A percentile compares a stretch with the other conserved stretches of the same genome.
Conservation (phyloP, 2,329 filamentous ascomycete species). For the Lachnellula arida region DNA sequence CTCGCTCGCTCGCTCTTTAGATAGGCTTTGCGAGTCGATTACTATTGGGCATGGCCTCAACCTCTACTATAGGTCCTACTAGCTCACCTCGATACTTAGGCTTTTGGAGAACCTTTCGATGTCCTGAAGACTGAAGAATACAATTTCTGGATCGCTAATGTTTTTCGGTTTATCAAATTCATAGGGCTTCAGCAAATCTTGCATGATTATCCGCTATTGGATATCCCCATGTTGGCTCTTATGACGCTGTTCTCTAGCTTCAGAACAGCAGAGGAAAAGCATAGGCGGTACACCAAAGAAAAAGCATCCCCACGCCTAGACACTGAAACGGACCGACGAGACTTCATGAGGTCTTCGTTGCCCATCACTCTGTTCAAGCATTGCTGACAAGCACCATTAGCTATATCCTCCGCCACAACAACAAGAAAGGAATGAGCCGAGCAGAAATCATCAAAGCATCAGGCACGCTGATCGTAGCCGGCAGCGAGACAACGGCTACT, state of each 20-base stretch:
- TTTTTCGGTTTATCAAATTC: conserved; percentile 22
- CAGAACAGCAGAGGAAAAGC: conserved; percentile 10
- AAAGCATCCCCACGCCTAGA: conserved; percentile 7
- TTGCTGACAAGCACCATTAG: background rate
- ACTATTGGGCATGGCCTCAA: no score
- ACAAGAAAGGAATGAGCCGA: conserved; percentile 2
- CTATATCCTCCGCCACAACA: conserved; percentile 3
- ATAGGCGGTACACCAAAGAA: conserved; percentile 16
- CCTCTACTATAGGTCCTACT: no score
- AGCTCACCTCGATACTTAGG: conserved; percentile 35
- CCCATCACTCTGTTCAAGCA: background rate
- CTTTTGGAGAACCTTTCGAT: conserved; percentile 39
- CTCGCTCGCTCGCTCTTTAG: no score
- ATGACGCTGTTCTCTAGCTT: background rate
- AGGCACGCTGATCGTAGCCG: conserved; percentile 21
- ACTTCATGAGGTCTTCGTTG: conserved; percentile 29
- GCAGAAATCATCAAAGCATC: background rate
- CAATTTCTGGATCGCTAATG: conserved; percentile 26
- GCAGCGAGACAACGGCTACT: conserved; percentile 33
- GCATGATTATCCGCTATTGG: conserved; percentile 12
- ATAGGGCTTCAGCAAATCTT: conserved; percentile 11
- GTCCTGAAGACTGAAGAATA: conserved; percentile 27
- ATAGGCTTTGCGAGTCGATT: no score
- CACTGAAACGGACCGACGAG: conserved; percentile 26
- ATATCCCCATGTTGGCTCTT: conserved; percentile 2